Evolutionary conservation across 139 green algal genomes (phyloP), one percentile per base, ranked within the genome.

Genomic region (Chlorella sp.): DNA sequence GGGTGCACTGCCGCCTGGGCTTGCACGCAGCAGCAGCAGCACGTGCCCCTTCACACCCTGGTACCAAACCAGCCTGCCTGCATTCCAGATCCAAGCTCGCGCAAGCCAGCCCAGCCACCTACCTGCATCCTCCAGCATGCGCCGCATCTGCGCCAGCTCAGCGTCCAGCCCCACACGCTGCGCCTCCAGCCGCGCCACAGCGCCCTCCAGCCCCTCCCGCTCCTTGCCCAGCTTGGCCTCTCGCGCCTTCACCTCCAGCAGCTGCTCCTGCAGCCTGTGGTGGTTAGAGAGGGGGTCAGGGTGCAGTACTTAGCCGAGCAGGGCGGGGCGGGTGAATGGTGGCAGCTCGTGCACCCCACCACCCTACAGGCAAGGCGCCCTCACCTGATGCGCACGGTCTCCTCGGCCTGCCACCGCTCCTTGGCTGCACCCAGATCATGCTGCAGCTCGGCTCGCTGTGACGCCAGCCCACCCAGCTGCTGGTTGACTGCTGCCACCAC

Each of bases 401-500:
- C 84, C 57, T 88, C 84, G n/a, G 82, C 23, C 34, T 69, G 67
- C 84, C 74, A 81, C 69, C 74, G 82, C 69, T 88, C 84, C 51
- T 80, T 82, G 20, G 84, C 84, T 41, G 75, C 84, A 3, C 44
- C 78, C 65, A 75, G 26, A 26, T 72, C 81, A 28, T 63, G 64
- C 63, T 65, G 32, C 39, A 84, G 79, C 51, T 81, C 51, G 3
- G 63, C 57, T 18, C 36, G 72, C 34, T 63, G 64, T 0, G 67
- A 44, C 20, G 32, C 38, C 34, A 88, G 64, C 78, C 56, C 70
- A 34, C 69, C 78, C 28, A 88, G 78, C 32, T 85, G 73, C 51
- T 85, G 36, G 38, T 83, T 83, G 9, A 83, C 26, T 1, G 60
- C 57, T 9, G 76, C 11, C 34, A 83, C 76, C 36, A 83, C 76